Base-by-base conservation (phyloP, 345 rosid genomes). In the Isatis tinctoria region DNA sequence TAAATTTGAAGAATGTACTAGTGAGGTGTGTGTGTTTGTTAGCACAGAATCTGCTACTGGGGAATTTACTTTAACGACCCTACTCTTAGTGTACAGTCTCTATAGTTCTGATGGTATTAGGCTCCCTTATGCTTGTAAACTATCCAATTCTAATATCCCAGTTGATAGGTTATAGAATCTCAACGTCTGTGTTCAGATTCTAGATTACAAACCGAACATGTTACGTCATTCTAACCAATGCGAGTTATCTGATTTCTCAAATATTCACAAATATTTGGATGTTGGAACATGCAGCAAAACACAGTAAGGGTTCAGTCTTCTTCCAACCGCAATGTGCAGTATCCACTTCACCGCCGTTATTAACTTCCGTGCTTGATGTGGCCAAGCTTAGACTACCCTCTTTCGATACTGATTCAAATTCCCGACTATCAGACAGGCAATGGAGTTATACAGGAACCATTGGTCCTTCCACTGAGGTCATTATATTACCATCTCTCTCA, bases 381-480 rank as follows among this genome's bases (percentile, higher is more conserved):
- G 91, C 91, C 67, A 88, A 88, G 85, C 83, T 92, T 70, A 87
- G 93, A 80, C 80, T 92, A 51, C 84, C 97, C 57, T 85, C 92
- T 73, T 78, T 90, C 54, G 88, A 87, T 75, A 69, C 83, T 74
- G 80, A 79, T 71, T 74, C 88, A 59, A 81, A 81, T 78, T 77
- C 92, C 66, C 58, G 81, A 33, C 26, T 80, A 47, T 74, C 86
- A 10, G 80, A 82, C 41, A 80, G 84, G 67, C 85, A 79, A 48
- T 92, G 93, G 99, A 83, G 85, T 44, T 90, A 82, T 76, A 81
- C 76, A 7, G 85, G 85, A 47, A 72, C 84, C 56, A 41, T 82
- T 32, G 82, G 76, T 74, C 88, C 82, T 10, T 85, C 88, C 30
- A 74, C 89, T 37, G 88, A 92, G 90, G 97, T 92, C 60, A 80